Conservation (phyloP, 2,329 filamentous ascomycete genomes). For the Orbilia quercus region DNA sequence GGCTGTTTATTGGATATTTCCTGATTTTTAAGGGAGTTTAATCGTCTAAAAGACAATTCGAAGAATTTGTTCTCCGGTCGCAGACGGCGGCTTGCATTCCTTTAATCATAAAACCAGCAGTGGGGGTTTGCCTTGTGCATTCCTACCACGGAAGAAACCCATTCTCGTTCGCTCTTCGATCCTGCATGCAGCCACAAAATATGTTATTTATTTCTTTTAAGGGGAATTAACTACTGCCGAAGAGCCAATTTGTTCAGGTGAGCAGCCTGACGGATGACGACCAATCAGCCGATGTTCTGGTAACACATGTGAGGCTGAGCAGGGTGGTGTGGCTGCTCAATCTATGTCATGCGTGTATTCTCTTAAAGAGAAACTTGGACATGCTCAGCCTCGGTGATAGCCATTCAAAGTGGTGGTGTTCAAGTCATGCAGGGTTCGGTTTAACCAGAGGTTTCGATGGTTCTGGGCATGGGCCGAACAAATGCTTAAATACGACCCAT, state of each 20-base stretch:
- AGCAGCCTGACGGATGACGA: constrained; percentile 17
- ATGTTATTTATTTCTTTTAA: too few relatives aligned
- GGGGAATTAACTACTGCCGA: too few relatives aligned
- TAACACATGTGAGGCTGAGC: constrained; percentile 53
- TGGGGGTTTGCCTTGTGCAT: constrained; percentile 14
- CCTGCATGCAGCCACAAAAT: constrained; percentile 14
- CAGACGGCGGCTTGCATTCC: constrained; percentile 18
- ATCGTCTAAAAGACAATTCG: not conserved
- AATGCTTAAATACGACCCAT: too few relatives aligned
- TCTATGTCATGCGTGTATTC: constrained; percentile 23
- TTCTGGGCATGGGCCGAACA: too few relatives aligned
- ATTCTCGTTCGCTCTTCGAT: not conserved
- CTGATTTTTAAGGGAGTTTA: not conserved
- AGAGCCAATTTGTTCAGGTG: constrained; percentile 19
- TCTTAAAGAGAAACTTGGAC: not conserved
- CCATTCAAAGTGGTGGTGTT: too few relatives aligned
- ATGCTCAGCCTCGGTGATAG: too few relatives aligned
- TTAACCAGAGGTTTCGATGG: too few relatives aligned
- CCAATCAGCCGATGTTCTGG: constrained; percentile 45
- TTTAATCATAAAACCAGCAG: constrained; percentile 20
- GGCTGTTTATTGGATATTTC: not conserved
- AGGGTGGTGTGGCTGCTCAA: constrained; percentile 38
- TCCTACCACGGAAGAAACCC: not conserved
- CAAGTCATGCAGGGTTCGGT: too few relatives aligned
- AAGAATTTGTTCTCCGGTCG: constrained; percentile 1